Conservation (phyloP, 768 basidiomycete species). For the Trametes cubensis region DNA sequence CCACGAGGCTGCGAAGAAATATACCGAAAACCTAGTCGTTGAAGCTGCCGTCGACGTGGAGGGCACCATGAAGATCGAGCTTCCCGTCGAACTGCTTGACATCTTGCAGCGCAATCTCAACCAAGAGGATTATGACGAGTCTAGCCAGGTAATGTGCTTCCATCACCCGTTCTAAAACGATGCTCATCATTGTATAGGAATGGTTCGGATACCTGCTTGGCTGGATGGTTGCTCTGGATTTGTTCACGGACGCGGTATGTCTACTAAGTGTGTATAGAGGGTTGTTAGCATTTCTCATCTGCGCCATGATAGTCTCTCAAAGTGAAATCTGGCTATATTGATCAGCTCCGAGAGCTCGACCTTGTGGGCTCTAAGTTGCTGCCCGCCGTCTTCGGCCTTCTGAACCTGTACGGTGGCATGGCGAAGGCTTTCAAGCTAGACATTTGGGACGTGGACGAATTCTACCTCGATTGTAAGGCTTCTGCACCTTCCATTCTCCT, state of each 20-base stretch:
- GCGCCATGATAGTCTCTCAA: constrained; percentile 68
- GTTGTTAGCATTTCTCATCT: no score
- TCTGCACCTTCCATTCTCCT: neutral
- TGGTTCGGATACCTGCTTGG: constrained; percentile 73
- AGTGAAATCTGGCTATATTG: constrained; percentile 83
- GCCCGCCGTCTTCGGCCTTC: constrained; percentile 66
- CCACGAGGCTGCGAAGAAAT: constrained; percentile 65
- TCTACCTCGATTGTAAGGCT: constrained; percentile 67
- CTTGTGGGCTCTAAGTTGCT: constrained; percentile 69
- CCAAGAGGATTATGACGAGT: constrained; percentile 42
- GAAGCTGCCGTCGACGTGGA: constrained; percentile 84
- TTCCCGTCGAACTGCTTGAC: constrained; percentile 69
- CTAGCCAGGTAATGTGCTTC: constrained; percentile 41
- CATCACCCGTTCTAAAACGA: constrained; percentile 3
- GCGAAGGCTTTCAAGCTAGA: constrained; percentile 79
- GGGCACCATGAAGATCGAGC: constrained; percentile 48
- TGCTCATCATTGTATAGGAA: constrained; percentile 33
- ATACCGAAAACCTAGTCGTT: constrained; percentile 83
- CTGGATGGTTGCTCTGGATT: constrained; percentile 89
- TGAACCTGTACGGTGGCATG: constrained; percentile 68
- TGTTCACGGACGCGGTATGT: constrained; percentile 82
- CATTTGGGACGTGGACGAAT: constrained; percentile 84
- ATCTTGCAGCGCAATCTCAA: constrained; percentile 57
- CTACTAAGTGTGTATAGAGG: no score
- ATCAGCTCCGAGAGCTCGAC: constrained; percentile 74